Evolutionary conservation across 257 asterid species (phyloP).

Genomic region (Primulina tabacum): DNA sequence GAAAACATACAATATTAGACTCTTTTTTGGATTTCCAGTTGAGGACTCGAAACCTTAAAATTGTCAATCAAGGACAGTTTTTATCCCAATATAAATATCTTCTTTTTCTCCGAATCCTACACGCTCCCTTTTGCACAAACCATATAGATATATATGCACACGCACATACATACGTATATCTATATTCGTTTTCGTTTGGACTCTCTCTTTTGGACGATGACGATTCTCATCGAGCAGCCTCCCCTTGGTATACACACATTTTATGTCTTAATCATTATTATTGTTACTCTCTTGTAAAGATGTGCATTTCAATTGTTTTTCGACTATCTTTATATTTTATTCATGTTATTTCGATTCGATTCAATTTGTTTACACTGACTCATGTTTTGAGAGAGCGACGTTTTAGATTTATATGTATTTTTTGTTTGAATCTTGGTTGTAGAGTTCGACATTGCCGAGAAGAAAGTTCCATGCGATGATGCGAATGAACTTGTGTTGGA

Average conservation of each 20-base stretch:
- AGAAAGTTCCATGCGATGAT: slow-evolving; percentile 25
- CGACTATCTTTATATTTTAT: no score
- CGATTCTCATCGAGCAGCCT: slow-evolving; percentile 53
- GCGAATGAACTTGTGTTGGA: slow-evolving; percentile 44
- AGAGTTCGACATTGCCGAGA: slow-evolving; percentile 39
- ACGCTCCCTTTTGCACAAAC: not conserved
- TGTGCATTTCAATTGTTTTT: no score
- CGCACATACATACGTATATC: not conserved
- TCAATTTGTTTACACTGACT: no score
- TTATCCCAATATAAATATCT: slow-evolving; percentile 44
- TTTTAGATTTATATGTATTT: no score
- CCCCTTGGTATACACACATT: slow-evolving; percentile 32
- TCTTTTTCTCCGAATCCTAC: not conserved
- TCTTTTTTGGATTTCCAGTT: slow-evolving; percentile 24
- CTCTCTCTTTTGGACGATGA: slow-evolving; percentile 36
- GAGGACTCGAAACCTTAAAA: slow-evolving; percentile 41
- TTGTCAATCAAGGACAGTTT: slow-evolving; percentile 47
- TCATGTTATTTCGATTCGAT: no score
- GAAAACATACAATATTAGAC: not conserved
- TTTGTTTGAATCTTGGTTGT: not conserved
- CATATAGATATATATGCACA: not conserved
- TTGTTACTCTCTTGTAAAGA: no score
- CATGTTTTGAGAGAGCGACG: no score
- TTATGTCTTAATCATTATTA: no score
- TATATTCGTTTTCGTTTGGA: not conserved